Conservation (phyloP, 1,139 yeast species). For the Saccharomycopsis crataegensis region DNA sequence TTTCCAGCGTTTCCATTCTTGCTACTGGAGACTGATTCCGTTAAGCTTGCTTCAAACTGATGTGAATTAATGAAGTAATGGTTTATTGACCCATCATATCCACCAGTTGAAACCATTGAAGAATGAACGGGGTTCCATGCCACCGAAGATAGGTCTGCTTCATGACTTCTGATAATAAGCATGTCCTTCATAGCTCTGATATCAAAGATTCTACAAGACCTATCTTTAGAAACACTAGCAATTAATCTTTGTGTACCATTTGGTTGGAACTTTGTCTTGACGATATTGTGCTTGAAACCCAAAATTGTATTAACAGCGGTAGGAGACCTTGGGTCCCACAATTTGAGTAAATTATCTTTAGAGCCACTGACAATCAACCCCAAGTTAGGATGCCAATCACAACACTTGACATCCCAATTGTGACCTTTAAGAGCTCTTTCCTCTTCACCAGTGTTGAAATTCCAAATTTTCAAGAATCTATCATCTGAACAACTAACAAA, state of each 20-base stretch:
- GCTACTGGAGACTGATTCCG: neutral
- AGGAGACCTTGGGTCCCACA: slow-evolving; percentile 91
- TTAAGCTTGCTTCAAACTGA: slow-evolving; percentile 7
- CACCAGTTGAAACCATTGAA: slow-evolving; percentile 73
- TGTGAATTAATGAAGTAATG: slow-evolving; percentile 44
- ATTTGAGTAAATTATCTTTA: slow-evolving; percentile 83
- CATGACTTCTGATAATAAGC: slow-evolving; percentile 66
- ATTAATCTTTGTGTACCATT: slow-evolving; percentile 59
- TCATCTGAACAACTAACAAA: slow-evolving; percentile 93
- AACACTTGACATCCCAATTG: slow-evolving; percentile 97
- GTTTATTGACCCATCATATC: slow-evolving; percentile 79
- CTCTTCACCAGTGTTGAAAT: slow-evolving; percentile 81
- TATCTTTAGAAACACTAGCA: slow-evolving; percentile 84
- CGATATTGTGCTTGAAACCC: slow-evolving; percentile 90
- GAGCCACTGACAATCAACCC: slow-evolving; percentile 86
- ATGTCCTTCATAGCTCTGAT: slow-evolving; percentile 76
- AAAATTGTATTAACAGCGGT: slow-evolving; percentile 72
- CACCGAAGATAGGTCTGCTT: slow-evolving; percentile 76
- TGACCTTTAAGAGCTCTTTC: slow-evolving; percentile 82
- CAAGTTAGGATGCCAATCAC: slow-evolving; percentile 91
- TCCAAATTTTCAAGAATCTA: slow-evolving; percentile 84
- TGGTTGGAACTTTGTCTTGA: slow-evolving; percentile 76
- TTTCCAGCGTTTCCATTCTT: neutral
- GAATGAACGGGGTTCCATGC: slow-evolving; percentile 93
- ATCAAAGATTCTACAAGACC: slow-evolving; percentile 83